These are phyloP conservation scores for Diplodia scrobiculata DNA, from an alignment of 2,329 filamentous ascomycete genomes.

Conservation along the genomic window DNA sequence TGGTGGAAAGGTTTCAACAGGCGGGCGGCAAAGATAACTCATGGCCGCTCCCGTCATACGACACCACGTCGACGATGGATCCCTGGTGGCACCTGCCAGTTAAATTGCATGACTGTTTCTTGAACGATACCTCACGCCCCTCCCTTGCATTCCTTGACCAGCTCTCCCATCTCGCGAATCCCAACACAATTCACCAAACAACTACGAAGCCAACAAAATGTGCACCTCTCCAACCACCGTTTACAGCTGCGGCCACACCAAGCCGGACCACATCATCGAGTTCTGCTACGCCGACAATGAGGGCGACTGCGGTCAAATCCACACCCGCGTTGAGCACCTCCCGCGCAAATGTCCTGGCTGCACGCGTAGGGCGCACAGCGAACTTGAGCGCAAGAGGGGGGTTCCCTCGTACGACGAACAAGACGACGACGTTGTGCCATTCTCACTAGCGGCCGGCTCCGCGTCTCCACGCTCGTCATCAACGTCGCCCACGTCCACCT, in stretches of 20 bases:
- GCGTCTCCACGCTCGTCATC: not conserved
- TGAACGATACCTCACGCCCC: not conserved
- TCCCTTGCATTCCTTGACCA: not conserved
- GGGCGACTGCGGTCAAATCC: constrained; percentile 17
- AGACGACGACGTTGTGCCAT: not conserved
- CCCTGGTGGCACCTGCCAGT: constrained; percentile 23
- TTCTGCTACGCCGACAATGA: constrained; percentile 20
- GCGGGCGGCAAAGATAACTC: not conserved
- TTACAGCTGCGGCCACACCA: constrained; percentile 23
- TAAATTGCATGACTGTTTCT: constrained; percentile 4
- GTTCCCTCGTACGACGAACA: not conserved
- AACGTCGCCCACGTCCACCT: not conserved
- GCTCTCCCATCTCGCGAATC: not conserved
- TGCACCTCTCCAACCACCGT: constrained; percentile 21
- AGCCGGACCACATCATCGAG: constrained; percentile 22
- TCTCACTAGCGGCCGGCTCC: not conserved
- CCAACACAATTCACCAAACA: not conserved
- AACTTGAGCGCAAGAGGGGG: constrained; percentile 13
- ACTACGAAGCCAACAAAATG: not conserved
- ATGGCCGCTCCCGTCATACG: constrained; percentile 17
- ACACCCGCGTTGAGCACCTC: constrained; percentile 8
- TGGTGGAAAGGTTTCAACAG: not conserved
- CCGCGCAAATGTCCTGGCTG: constrained; percentile 6
- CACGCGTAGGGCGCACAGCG: constrained; percentile 2
- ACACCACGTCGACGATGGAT: constrained; percentile 14